Conservation (phyloP, 2,329 filamentous ascomycete species). For the Hawksworthiomyces lignivorus region DNA sequence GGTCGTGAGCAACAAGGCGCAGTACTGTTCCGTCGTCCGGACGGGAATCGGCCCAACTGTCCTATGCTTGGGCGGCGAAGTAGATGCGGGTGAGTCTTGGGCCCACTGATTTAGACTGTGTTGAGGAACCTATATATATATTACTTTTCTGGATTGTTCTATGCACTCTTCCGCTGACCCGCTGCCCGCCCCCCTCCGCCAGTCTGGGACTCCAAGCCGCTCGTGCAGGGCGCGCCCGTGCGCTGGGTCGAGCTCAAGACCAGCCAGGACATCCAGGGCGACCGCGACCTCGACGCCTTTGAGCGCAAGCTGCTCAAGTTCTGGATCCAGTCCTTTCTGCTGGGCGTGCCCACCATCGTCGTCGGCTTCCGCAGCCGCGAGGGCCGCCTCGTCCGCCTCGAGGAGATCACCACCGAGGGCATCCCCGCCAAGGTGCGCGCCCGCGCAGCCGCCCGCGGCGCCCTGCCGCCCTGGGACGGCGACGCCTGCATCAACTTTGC, state of each 20-base stretch:
- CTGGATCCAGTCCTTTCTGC: slow-evolving; percentile 92
- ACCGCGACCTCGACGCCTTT: slow-evolving; percentile 65
- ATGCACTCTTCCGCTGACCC: slow-evolving; percentile 4
- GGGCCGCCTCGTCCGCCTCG: slow-evolving; percentile 63
- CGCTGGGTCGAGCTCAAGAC: slow-evolving; percentile 97
- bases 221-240: slow-evolving; percentile 55
- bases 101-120: neutral
- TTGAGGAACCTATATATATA: no score
- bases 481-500: slow-evolving; percentile 93
- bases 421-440: slow-evolving; percentile 71
- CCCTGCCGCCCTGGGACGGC: slow-evolving; percentile 61
- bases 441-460: slow-evolving; percentile 45
- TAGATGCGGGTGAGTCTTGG: slow-evolving; percentile 64
- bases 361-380: slow-evolving; percentile 74
- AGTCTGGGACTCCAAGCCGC: slow-evolving; percentile 81
- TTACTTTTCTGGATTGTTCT: no score
- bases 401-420: slow-evolving; percentile 71
- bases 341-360: slow-evolving; percentile 86
- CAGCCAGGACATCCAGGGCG: slow-evolving; percentile 59
- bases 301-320: slow-evolving; percentile 90
- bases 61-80: slow-evolving; percentile 83
- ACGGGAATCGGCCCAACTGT: slow-evolving; percentile 73
- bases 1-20: slow-evolving; percentile 78
- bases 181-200: neutral
- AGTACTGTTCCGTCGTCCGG: slow-evolving; percentile 90